A percentile compares a stretch with the other conserved stretches of the same genome.
Conservation (phyloP, 805 yeast species). For the Sungouiozyma ichnusensis region DNA sequence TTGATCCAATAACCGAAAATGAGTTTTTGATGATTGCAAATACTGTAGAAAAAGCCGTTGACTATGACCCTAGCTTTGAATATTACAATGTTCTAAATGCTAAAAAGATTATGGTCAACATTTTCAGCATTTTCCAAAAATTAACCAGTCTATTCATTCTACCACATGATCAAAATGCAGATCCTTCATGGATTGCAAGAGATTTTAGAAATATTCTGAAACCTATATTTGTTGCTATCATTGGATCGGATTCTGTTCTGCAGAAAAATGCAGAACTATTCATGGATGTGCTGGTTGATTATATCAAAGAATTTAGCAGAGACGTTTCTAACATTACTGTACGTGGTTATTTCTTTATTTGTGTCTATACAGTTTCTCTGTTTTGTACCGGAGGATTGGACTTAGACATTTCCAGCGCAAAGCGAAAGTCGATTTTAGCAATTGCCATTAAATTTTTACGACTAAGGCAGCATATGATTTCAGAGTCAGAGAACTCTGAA, state of each 20-base stretch:
- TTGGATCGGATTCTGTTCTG: constrained; percentile 30
- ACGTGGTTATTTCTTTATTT: constrained; percentile 28
- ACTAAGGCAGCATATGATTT: constrained; percentile 26
- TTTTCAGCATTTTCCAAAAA: constrained; percentile 23
- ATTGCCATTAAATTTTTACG: constrained; percentile 33
- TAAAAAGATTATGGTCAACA: constrained; percentile 22
- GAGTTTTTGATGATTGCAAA: neutral
- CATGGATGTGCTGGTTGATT: constrained; percentile 24
- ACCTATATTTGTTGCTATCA: constrained; percentile 32
- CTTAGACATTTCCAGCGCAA: constrained; percentile 19
- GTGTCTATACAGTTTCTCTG: constrained; percentile 29
- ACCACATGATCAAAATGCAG: constrained; percentile 13
- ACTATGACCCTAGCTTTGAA: neutral
- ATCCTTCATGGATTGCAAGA: constrained; percentile 12
- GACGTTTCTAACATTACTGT: constrained; percentile 23
- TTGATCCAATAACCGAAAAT: constrained; percentile 1
- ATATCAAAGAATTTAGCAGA: constrained; percentile 17
- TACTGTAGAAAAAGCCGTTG: neutral
- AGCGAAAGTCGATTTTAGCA: constrained; percentile 30
- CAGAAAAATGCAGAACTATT: constrained; percentile 30
- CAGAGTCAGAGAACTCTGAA: constrained; percentile 18
- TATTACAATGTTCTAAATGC: constrained; percentile 10
- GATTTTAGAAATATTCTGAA: constrained; percentile 23
- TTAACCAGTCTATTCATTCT: constrained; percentile 19
- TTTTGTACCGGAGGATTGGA: constrained; percentile 30